phyloP scores from a whole-genome alignment of 2,329 filamentous ascomycete genomes.

The Pseudogymnoascus sp. region DNA sequence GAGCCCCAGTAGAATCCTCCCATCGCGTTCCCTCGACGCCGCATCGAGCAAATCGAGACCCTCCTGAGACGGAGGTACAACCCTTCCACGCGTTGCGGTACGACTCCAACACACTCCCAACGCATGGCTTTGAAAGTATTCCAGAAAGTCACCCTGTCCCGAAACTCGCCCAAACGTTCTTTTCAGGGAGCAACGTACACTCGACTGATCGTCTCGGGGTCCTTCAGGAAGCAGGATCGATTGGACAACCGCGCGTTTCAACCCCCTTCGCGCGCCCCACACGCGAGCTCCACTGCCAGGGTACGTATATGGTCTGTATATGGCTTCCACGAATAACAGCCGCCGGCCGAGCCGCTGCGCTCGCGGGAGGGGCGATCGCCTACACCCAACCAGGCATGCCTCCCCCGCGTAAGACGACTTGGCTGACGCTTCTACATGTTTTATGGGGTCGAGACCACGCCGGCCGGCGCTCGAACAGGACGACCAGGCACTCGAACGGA shows the following conservation, averaged over 20 bases:
- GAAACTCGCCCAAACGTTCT: neutral
- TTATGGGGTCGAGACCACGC: neutral
- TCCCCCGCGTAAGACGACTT: constrained; percentile 2
- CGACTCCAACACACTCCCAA: neutral
- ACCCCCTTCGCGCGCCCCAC: neutral
- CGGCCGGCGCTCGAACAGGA: neutral
- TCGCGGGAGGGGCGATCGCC: constrained; percentile 2
- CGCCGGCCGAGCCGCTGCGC: neutral
- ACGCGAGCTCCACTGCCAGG: neutral
- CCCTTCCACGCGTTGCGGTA: constrained; percentile 6
- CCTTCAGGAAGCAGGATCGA: neutral
- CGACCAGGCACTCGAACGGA: constrained; percentile 5
- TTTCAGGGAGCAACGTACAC: neutral
- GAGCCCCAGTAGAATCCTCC: constrained; percentile 1
- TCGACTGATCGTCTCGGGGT: neutral
- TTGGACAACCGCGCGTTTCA: constrained; percentile 8
- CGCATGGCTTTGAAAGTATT: constrained; percentile 5
- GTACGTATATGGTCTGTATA: neutral
- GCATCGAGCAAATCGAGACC: constrained; percentile 5
- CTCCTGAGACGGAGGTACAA: constrained; percentile 3
- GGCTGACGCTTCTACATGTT: neutral
- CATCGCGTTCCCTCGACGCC: neutral
- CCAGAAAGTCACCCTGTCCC: neutral
- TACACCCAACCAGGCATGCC: neutral
- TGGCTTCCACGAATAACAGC: neutral